These are phyloP conservation scores for Saitoella complicata DNA, from an alignment of 805 yeast genomes.

Conservation along the genomic window DNA sequence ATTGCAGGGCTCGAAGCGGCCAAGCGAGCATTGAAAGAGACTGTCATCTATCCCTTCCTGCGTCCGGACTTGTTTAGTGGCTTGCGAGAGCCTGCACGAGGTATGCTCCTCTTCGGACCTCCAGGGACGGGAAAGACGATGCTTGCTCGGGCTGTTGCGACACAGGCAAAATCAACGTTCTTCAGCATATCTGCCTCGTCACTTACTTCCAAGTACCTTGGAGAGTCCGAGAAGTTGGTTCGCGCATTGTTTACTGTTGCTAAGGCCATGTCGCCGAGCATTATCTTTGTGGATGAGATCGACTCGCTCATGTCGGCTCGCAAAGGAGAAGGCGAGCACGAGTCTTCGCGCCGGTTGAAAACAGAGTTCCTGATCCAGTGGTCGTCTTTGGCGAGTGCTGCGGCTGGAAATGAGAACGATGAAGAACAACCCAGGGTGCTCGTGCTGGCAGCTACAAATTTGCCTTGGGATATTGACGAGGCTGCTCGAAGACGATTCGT, in stretches of 20 bases:
- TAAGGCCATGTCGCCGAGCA: slow-evolving; percentile 72
- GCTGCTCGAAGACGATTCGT: slow-evolving; percentile 91
- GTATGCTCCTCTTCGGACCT: slow-evolving; percentile 93
- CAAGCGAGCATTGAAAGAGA: slow-evolving; percentile 74
- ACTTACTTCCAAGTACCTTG: slow-evolving; percentile 63
- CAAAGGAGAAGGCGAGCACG: slow-evolving; percentile 63
- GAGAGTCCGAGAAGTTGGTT: slow-evolving; percentile 88
- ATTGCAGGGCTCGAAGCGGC: slow-evolving; percentile 87
- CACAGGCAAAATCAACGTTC: slow-evolving; percentile 84
- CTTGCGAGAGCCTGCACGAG: slow-evolving; percentile 82
- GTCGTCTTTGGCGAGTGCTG: slow-evolving; percentile 81
- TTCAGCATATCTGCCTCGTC: slow-evolving; percentile 85
- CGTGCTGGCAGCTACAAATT: slow-evolving; percentile 84
- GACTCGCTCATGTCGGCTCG: slow-evolving; percentile 77
- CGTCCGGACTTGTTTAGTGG: slow-evolving; percentile 88
- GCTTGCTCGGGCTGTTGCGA: slow-evolving; percentile 93
- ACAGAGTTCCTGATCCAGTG: slow-evolving; percentile 89
- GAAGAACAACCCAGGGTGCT: slow-evolving; percentile 48
- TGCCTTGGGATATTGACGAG: slow-evolving; percentile 96
- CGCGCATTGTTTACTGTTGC: slow-evolving; percentile 77
- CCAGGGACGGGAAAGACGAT: slow-evolving; percentile 99
- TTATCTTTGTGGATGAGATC: slow-evolving; percentile 90
- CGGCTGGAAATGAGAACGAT: slow-evolving; percentile 44
- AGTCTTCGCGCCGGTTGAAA: slow-evolving; percentile 75
- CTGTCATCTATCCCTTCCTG: slow-evolving; percentile 88